A percentile compares a stretch with the other conserved stretches of the same genome.
Evolutionary conservation across 2,329 filamentous ascomycete species (phyloP).

Genomic region (Pseudocercospora pini-densiflorae): DNA sequence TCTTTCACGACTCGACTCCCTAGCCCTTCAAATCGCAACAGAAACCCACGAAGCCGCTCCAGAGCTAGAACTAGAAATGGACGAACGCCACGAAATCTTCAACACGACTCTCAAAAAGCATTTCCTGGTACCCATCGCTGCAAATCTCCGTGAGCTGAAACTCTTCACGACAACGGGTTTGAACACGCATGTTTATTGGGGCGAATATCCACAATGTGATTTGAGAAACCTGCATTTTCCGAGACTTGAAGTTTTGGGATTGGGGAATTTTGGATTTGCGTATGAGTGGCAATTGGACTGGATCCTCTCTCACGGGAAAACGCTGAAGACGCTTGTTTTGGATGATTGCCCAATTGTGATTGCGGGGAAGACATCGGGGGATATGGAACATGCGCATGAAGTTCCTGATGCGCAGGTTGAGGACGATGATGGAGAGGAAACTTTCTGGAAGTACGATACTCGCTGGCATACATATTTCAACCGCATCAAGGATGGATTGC

Average conservation of each 20-base stretch:
- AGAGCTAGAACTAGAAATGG: neutral
- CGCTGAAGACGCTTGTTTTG: slow-evolving; percentile 49
- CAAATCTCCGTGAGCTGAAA: neutral
- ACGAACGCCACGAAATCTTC: slow-evolving; percentile 1
- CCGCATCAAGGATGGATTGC: slow-evolving; percentile 2
- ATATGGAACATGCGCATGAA: neutral
- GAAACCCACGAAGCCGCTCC: neutral
- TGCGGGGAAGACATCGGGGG: neutral
- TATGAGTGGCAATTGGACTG: slow-evolving; percentile 55
- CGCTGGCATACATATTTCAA: slow-evolving; percentile 22
- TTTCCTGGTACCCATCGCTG: neutral
- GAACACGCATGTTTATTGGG: slow-evolving; percentile 40
- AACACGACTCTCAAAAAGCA: neutral
- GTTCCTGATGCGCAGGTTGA: neutral
- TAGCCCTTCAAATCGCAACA: neutral
- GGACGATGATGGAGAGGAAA: neutral
- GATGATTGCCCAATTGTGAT: slow-evolving; percentile 46
- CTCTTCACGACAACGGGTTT: neutral
- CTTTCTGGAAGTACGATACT: slow-evolving; percentile 4
- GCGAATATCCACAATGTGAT: slow-evolving; percentile 48
- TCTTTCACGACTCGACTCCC: neutral
- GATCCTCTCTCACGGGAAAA: slow-evolving; percentile 47
- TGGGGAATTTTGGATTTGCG: slow-evolving; percentile 50
- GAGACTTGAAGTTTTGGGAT: slow-evolving; percentile 44
- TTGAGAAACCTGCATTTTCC: slow-evolving; percentile 44